Evolutionary conservation across 2,329 filamentous ascomycete species (phyloP).

Genomic region (Geosmithia flava): DNA sequence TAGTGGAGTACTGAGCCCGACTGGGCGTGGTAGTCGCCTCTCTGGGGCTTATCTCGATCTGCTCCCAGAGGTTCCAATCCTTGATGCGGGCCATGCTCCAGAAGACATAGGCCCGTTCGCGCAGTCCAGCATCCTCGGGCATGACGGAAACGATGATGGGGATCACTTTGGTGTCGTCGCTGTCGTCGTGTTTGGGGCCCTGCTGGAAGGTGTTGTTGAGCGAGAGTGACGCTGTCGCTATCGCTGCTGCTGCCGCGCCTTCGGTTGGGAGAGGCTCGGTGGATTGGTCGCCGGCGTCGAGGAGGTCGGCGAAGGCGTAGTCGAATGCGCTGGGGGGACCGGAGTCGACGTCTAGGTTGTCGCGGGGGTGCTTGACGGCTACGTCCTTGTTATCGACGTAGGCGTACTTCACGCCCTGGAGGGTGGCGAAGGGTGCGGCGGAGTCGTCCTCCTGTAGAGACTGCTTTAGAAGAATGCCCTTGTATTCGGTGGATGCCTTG

Average conservation of each 20-base stretch:
- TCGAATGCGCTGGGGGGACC: conserved; percentile 1
- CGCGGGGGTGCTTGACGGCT: background rate
- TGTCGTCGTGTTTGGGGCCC: no score
- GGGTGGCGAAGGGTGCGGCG: background rate
- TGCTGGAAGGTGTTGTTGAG: background rate
- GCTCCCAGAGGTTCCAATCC: background rate
- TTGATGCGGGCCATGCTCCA: conserved; percentile 1
- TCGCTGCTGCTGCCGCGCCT: background rate
- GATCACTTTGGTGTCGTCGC: background rate
- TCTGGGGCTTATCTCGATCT: background rate
- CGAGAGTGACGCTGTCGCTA: background rate
- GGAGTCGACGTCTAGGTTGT: background rate
- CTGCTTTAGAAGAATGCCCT: background rate
- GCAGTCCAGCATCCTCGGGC: background rate
- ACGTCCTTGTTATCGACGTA: background rate
- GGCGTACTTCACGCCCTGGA: background rate
- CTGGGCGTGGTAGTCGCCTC: background rate
- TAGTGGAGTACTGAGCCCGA: background rate
- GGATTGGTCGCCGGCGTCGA: background rate
- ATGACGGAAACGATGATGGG: background rate
- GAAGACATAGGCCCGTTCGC: conserved; percentile 1
- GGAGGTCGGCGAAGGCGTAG: background rate
- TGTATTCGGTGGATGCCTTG: background rate
- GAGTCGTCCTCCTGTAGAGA: background rate
- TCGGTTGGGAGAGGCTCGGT: no score